These are phyloP conservation scores for Austroboletus rostrupii DNA, from an alignment of 1,284 basidiomycete genomes.

Conservation along the genomic window DNA sequence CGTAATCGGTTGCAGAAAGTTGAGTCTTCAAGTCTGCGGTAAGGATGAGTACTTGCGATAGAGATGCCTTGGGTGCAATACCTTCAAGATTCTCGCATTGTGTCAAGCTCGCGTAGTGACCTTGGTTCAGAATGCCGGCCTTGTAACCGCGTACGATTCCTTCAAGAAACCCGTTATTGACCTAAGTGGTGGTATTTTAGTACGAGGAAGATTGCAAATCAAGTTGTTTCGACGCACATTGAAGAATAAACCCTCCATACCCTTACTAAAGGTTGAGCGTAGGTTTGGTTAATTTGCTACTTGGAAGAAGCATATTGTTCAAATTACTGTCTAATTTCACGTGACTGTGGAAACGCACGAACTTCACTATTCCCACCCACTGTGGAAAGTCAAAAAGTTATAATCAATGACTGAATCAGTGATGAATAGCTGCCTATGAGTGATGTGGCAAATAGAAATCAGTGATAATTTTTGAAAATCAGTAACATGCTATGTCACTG, in stretches of 20 bases:
- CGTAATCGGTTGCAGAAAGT: constrained; percentile 94
- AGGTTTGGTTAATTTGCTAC: neutral
- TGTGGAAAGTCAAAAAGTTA: no score
- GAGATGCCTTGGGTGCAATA: constrained; percentile 27
- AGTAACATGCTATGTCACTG: no score
- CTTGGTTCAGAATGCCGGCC: constrained; percentile 83
- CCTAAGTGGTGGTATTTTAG: constrained; percentile 41
- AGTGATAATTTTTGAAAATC: no score
- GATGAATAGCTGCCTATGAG: no score
- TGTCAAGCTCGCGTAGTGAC: constrained; percentile 89
- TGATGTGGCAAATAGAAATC: no score
- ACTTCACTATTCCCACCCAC: no score
- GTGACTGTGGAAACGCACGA: no score
- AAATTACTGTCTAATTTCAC: no score
- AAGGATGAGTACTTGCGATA: constrained; percentile 1
- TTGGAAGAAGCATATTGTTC: no score
- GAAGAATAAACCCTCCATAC: constrained; percentile 30
- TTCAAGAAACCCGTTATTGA: constrained; percentile 82
- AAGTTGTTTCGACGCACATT: constrained; percentile 22
- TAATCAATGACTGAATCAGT: no score
- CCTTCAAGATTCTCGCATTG: constrained; percentile 99
- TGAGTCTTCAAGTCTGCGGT: constrained; percentile 84
- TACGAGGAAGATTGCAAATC: neutral
- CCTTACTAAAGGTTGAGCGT: constrained; percentile 7
- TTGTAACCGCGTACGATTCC: constrained; percentile 95